These are phyloP conservation scores for Hypsizygus ulmarius DNA, from an alignment of 1,284 basidiomycete genomes.

Conservation along the genomic window DNA sequence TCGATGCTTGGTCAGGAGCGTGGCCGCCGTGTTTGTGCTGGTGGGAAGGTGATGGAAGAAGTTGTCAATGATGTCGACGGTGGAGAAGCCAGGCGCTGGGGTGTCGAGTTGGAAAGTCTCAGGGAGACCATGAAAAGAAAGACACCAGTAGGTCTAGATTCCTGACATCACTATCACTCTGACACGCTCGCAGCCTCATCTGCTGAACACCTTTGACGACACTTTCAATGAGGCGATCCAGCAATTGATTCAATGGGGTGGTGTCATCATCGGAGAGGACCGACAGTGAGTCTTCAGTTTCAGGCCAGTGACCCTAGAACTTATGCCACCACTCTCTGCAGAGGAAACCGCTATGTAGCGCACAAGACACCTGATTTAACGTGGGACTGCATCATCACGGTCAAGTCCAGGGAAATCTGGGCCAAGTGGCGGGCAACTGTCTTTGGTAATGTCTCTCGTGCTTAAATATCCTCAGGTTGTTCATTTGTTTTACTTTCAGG, in stretches of 20 bases:
- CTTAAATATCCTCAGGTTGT: slow-evolving; percentile 6
- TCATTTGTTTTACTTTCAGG: slow-evolving; percentile 12
- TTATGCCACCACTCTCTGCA: slow-evolving; percentile 29
- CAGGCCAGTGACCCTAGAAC: slow-evolving; percentile 16
- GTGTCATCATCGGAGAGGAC: slow-evolving; percentile 73
- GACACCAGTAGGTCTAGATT: slow-evolving; percentile 44
- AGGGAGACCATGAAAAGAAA: slow-evolving; percentile 54
- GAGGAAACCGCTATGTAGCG: slow-evolving; percentile 75
- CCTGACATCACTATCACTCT: neutral
- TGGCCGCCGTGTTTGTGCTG: slow-evolving; percentile 69
- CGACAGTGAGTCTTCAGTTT: slow-evolving; percentile 52
- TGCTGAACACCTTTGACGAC: slow-evolving; percentile 60
- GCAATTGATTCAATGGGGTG: slow-evolving; percentile 79
- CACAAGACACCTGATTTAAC: slow-evolving; percentile 72
- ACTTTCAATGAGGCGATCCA: slow-evolving; percentile 80
- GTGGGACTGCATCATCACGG: slow-evolving; percentile 66
- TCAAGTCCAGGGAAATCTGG: slow-evolving; percentile 69
- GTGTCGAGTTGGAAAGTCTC: slow-evolving; percentile 57
- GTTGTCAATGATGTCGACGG: slow-evolving; percentile 45
- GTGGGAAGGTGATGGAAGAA: slow-evolving; percentile 37
- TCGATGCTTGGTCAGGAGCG: slow-evolving; percentile 64
- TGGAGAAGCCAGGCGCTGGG: slow-evolving; percentile 74
- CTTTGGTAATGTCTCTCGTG: slow-evolving; percentile 44
- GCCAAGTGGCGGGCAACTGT: slow-evolving; percentile 68
- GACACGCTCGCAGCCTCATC: slow-evolving; percentile 41